A percentile compares a stretch with the other conserved stretches of the same genome.
These are phyloP conservation scores for Talaromyces amestolkiae DNA, from an alignment of 2,329 filamentous ascomycete genomes.

Conservation along the genomic window DNA sequence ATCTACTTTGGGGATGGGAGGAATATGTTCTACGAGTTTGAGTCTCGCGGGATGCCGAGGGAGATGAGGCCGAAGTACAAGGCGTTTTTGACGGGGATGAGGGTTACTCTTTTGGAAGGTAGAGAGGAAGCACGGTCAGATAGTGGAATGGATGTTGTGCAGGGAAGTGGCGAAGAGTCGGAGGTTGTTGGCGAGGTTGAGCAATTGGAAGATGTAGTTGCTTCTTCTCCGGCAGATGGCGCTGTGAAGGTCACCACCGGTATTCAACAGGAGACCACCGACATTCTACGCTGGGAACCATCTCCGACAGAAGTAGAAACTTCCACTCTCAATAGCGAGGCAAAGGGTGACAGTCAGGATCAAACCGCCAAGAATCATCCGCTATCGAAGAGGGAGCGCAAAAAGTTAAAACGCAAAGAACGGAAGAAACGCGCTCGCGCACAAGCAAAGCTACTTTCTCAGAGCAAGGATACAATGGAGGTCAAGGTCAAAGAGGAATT, in stretches of 20 bases:
- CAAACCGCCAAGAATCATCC: background rate
- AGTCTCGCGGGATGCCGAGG: background rate
- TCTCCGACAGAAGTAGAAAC: background rate
- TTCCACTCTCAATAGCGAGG: background rate
- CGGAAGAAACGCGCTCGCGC: background rate
- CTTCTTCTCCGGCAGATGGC: background rate
- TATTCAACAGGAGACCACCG: background rate
- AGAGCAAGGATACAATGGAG: background rate
- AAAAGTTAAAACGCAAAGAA: background rate
- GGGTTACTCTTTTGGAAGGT: background rate
- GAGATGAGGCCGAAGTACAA: background rate
- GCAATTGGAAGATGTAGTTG: background rate
- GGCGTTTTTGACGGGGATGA: background rate
- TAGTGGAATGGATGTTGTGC: background rate
- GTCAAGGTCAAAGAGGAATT: background rate
- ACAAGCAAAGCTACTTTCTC: background rate
- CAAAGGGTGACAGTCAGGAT: background rate
- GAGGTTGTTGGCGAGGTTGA: background rate
- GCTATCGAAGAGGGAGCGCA: background rate
- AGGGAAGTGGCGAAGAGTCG: background rate
- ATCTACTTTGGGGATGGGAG: background rate
- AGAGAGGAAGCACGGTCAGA: background rate
- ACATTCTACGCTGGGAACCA: background rate
- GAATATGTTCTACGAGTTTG: slow-evolving; percentile 4
- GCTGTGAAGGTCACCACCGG: background rate